Conservation (phyloP, 345 rosid genomes). For the Turritis glabra region DNA sequence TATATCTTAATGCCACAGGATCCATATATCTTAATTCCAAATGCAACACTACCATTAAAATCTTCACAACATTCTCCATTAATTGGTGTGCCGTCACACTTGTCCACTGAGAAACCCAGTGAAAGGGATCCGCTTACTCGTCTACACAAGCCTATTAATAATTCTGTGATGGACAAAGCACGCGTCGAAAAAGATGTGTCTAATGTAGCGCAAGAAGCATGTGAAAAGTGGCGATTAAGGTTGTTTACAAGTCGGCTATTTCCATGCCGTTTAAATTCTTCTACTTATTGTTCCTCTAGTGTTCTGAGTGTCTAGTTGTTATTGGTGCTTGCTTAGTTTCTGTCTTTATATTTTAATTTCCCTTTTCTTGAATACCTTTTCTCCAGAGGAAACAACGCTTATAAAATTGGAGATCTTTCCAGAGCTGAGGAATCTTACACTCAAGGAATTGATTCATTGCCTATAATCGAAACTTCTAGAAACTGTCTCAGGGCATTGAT, state of each 20-base stretch:
- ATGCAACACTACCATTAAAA: slow-evolving; percentile 44
- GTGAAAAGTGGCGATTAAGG: slow-evolving; percentile 99
- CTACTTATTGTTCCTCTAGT: slow-evolving; percentile 11
- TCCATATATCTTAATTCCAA: slow-evolving; percentile 39
- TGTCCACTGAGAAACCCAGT: slow-evolving; percentile 43
- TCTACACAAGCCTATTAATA: slow-evolving; percentile 40
- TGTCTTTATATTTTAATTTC: slow-evolving; percentile 6
- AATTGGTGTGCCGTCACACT: slow-evolving; percentile 46
- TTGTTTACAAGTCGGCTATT: slow-evolving; percentile 32
- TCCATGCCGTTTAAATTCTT: slow-evolving; percentile 3
- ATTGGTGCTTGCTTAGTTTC: slow-evolving; percentile 1
- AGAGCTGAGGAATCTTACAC: slow-evolving; percentile 89
- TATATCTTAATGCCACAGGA: too few species aligned
- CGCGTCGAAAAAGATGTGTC: slow-evolving; percentile 47
- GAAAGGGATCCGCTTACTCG: slow-evolving; percentile 43
- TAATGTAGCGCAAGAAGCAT: slow-evolving; percentile 75
- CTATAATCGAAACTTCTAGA: slow-evolving; percentile 66
- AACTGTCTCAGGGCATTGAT: slow-evolving; percentile 83
- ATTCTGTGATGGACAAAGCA: slow-evolving; percentile 43
- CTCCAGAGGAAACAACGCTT: slow-evolving; percentile 93
- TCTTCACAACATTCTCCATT: slow-evolving; percentile 48
- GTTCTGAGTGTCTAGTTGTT: slow-evolving; percentile 7
- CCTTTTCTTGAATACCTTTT: slow-evolving; percentile 34
- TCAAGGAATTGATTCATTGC: slow-evolving; percentile 69
- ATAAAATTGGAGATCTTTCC: slow-evolving; percentile 62